Base-by-base conservation (phyloP, 345 rosid species). In the Populus alba region DNA sequence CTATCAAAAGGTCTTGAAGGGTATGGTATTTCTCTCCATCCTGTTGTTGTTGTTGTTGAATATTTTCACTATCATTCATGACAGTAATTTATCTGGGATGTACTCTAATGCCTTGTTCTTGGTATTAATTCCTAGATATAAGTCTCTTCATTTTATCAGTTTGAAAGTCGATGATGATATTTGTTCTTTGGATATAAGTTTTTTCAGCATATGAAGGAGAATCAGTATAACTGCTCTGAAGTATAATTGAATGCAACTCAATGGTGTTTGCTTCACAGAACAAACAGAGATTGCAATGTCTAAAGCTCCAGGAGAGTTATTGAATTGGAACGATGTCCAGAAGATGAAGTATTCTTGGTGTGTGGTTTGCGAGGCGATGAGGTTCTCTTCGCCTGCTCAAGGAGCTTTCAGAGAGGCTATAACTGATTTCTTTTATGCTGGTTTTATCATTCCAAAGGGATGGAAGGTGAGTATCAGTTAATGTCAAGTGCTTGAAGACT, bases 291-390 rank as follows among this genome's bases (percentile, higher is more conserved):
- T 68, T 68, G 29, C 45, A 38, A 38, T 8, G 47, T 38, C 27
- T 23, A 68, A 68, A 38, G 6, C 27, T 17, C 6, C 17, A 38
- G 49, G 71, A 37, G 71, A 68, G 45, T 3, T 18, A 2, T 11
- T 68, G 45, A 68, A 39, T 20, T 68, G 71, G 71, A 22, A 68
- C 4, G 49, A 68, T 38, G 38, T 38, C 15, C 71, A 68, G 20
- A 68, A 68, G 71, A 68, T 68, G 71, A 68, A 68, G 13, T 68
- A 38, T 37, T 18, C 49, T 0, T 68, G 49, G 71, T 68, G 71
- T 11, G 49, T 38, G 71, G 49, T n/a, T 17, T 68, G 71, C 10
- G 49, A 68, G 15, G 5, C 47, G 1, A 68, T 68, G 71, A 37
- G 71, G 29, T n/a, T 68, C 3, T 18, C 39, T 33, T 37, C 71